These are phyloP conservation scores for Yamadazyma atmosphaerica DNA, from an alignment of 1,139 yeast genomes.

Conservation along the genomic window DNA sequence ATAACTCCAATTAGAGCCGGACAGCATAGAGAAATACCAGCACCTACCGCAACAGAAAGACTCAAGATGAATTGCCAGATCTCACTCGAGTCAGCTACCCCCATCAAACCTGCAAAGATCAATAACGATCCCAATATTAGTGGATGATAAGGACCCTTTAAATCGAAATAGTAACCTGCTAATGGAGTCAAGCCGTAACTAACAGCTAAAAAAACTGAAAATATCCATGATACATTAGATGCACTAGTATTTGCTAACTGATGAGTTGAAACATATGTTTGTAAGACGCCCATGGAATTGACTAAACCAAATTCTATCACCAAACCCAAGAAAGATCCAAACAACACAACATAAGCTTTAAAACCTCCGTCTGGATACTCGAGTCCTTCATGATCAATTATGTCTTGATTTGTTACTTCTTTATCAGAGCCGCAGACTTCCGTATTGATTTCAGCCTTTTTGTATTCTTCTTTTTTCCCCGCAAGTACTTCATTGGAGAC, in stretches of 20 bases:
- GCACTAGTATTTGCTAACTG: conserved; percentile 46
- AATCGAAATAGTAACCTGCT: conserved; percentile 40
- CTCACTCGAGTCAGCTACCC: conserved; percentile 28
- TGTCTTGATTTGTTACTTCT: background rate
- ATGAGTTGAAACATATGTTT: conserved; percentile 55
- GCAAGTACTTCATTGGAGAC: background rate
- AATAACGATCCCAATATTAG: conserved; percentile 26
- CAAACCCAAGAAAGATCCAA: conserved; percentile 62
- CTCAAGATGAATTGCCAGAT: conserved; percentile 39
- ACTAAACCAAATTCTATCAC: conserved; percentile 58
- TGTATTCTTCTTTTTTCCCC: no score
- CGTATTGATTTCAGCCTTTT: background rate
- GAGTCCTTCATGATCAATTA: background rate
- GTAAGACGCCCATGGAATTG: conserved; percentile 62
- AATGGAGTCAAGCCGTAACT: conserved; percentile 34
- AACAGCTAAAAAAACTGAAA: conserved; percentile 34
- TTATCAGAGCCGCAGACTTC: background rate
- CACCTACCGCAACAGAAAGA: conserved; percentile 35
- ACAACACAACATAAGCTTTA: conserved; percentile 56
- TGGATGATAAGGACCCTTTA: conserved; percentile 30
- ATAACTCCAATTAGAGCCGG: conserved; percentile 40
- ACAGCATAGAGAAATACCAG: conserved; percentile 32
- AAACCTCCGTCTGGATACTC: conserved; percentile 65
- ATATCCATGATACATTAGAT: conserved; percentile 47
- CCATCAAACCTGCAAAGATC: conserved; percentile 35